Conservation (phyloP, 2,329 filamentous ascomycete genomes). For the Canariomyces notabilis region DNA sequence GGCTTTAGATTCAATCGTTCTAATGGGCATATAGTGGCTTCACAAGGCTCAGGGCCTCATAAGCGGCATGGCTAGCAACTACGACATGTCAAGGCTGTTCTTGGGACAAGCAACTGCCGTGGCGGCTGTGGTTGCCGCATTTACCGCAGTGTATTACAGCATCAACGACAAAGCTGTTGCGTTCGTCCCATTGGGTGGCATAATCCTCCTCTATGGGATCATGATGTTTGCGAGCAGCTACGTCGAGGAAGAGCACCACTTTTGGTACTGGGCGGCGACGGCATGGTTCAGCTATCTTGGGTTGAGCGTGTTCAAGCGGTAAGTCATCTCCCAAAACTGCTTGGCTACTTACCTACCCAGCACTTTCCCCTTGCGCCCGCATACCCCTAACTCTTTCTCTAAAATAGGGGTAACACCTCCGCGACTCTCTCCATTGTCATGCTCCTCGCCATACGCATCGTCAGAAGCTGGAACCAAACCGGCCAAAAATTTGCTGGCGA, state of each 20-base stretch:
- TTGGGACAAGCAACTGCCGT: slow-evolving; percentile 39
- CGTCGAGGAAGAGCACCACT: slow-evolving; percentile 96
- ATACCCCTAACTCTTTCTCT: slow-evolving; percentile 17
- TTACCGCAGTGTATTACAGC: slow-evolving; percentile 21
- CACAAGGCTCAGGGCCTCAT: slow-evolving; percentile 70
- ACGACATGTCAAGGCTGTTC: slow-evolving; percentile 63
- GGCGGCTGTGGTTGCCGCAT: slow-evolving; percentile 35
- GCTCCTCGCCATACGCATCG: slow-evolving; percentile 59
- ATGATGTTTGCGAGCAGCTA: slow-evolving; percentile 99
- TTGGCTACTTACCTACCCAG: too few relatives aligned
- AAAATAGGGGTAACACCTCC: slow-evolving; percentile 19
- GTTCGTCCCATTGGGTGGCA: slow-evolving; percentile 42
- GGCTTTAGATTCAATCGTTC: neutral
- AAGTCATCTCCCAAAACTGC: slow-evolving; percentile 8
- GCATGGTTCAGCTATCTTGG: slow-evolving; percentile 60
- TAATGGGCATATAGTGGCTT: slow-evolving; percentile 51
- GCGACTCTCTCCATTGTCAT: slow-evolving; percentile 37
- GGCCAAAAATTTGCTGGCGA: slow-evolving; percentile 94
- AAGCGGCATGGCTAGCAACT: slow-evolving; percentile 89
- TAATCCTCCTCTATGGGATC: slow-evolving; percentile 61
- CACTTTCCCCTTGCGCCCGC: neutral
- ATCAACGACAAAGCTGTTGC: slow-evolving; percentile 25
- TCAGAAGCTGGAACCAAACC: slow-evolving; percentile 89
- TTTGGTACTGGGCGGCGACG: slow-evolving; percentile 89
- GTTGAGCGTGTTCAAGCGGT: slow-evolving; percentile 42